Evolutionary conservation across 345 rosid species (phyloP), one percentile per base, ranked within the genome.

Genomic region (Linum usitatissimum): DNA sequence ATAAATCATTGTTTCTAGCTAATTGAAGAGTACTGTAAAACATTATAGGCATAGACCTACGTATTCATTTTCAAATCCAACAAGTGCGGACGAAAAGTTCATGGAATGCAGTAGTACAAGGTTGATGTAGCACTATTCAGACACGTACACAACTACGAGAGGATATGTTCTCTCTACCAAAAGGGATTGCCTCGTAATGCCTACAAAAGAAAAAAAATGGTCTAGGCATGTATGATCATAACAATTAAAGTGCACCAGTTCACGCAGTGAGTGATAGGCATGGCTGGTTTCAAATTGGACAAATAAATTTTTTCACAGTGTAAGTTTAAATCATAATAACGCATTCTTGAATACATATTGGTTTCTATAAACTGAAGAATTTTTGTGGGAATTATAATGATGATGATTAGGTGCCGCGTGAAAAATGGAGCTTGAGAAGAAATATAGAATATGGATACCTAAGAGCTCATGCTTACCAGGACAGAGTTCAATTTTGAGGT

Each of bases 1-100:
- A n/a, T n/a, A n/a, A n/a, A n/a, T n/a, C n/a, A n/a, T n/a, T n/a
- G n/a, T n/a, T n/a, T n/a, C n/a, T n/a, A n/a, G n/a, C n/a, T n/a
- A n/a, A n/a, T n/a, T n/a, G n/a, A n/a, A n/a, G n/a, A n/a, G n/a
- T n/a, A n/a, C n/a, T n/a, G n/a, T n/a, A n/a, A n/a, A n/a, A n/a
- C n/a, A n/a, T n/a, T n/a, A n/a, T n/a, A 88, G 92, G 66, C 93
- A 86, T 58, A 79, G 93, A 38, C 86, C 87, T 1, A 84, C 84
- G 87, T 84, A 84, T 62, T 68, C 77, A 8, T 72, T 81, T 6
- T 14, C 54, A 10, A 3, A 0, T 30, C 0, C 66, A 13, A 18
- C 18, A 0, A 55, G n/a, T 8, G 66, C 66, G 0, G 84, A 84
- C 36, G 4, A 0, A 0, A 6, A 38, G 0, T 78, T 80, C 61